Evolutionary conservation across 2,329 filamentous ascomycete species (phyloP).

Genomic region (Alternaria atra): DNA sequence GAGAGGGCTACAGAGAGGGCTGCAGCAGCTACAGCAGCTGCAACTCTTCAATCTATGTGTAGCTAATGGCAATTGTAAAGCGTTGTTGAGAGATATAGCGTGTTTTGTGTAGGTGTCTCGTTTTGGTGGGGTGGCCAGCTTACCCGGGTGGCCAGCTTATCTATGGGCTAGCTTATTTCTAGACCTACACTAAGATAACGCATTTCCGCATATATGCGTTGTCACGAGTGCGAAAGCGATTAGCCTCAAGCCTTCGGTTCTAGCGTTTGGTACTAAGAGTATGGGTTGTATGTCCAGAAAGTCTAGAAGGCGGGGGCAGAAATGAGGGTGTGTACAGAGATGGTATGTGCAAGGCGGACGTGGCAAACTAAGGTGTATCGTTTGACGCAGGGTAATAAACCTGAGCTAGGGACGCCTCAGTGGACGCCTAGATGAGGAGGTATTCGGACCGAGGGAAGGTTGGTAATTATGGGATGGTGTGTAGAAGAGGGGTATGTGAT

Average conservation of each 20-base stretch:
- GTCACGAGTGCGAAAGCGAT: not conserved
- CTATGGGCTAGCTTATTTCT: too few relatives aligned
- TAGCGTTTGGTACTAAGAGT: not conserved
- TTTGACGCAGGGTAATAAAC: not conserved
- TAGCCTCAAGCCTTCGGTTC: not conserved
- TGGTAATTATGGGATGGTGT: too few relatives aligned
- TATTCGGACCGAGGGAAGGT: constrained; percentile 5
- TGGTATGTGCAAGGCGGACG: not conserved
- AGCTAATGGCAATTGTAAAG: too few relatives aligned
- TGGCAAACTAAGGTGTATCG: not conserved
- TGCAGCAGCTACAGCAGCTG: too few relatives aligned
- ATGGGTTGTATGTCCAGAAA: not conserved
- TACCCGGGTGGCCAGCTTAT: too few relatives aligned
- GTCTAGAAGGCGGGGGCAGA: not conserved
- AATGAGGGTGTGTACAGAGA: not conserved
- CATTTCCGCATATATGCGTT: not conserved
- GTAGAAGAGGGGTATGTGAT: not conserved
- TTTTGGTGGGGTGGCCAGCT: too few relatives aligned
- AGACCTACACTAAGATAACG: constrained; percentile 1
- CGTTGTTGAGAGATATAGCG: too few relatives aligned
- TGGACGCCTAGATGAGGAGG: constrained; percentile 1
- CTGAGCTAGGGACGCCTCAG: not conserved
- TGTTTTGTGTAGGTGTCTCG: too few relatives aligned
- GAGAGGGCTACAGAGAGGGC: too few relatives aligned
- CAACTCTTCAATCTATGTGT: too few relatives aligned